Evolutionary conservation across 2,329 filamentous ascomycete species (phyloP), one percentile per base, ranked within the genome.

Genomic region (Verticillium longisporum): DNA sequence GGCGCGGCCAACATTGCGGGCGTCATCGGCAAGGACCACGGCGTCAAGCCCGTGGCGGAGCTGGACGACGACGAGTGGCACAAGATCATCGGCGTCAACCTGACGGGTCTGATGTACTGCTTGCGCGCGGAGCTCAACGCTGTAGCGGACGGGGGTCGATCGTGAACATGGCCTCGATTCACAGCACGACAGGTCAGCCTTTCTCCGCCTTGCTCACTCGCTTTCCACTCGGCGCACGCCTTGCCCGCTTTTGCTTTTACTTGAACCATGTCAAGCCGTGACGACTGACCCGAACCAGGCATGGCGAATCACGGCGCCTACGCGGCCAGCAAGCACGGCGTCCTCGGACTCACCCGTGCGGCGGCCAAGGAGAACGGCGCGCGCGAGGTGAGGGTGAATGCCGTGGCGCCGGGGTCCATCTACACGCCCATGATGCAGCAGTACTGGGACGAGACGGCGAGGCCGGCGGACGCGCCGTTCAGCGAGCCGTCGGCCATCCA

Each of bases 11-110:
- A 86, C 61, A 74, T 82, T 9, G 84, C 84, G 5, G 80, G 81
- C 13, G 73, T 83, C 53, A 66, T 69, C 18, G 62, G 60, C 10
- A 32, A 32, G 26, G 32, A 34, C 26, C 26, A 32, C 54, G 54
- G 54, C 54, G 15, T 56, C 18, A 62, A 55, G 45, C 64, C 74
- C 1, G 72, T 80, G 18, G 69, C 71, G 6, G 76, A 79, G 26
- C 65, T 79, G 45, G 73, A 76, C 18, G 77, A 80, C 62, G 72
- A 71, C 38, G 77, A 79, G 60, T 81, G 84, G 55, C 72, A 74
- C n/a, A 32, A 18, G 56, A 85, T 89, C 78, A 83, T 89, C 66
- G 77, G 81, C n/a, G 79, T 89, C 61, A 90, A 90, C 64, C 31
- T 58, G 21, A 58, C 45, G 15, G 57, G 57, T 6, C 15, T 41